Conservation (phyloP, 306 rosid genomes). For the Ceratonia siliqua region DNA sequence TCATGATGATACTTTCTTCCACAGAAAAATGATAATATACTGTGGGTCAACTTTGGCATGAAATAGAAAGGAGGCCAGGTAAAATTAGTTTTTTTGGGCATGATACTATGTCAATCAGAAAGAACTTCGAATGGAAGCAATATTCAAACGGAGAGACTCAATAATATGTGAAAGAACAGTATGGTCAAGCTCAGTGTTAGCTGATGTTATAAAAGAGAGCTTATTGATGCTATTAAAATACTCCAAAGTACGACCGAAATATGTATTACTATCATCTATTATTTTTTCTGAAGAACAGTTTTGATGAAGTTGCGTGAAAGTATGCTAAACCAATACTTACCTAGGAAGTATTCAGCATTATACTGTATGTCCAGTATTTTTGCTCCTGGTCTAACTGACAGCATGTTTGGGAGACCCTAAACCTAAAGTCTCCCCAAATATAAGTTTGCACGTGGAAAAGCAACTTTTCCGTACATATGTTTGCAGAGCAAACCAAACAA, state of each 20-base stretch:
- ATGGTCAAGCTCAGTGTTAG: neutral
- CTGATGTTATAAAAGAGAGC: neutral
- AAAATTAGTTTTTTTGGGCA: neutral
- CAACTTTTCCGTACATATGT: neutral
- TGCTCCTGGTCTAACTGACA: neutral
- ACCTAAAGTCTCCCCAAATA: neutral
- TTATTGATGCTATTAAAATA: no score
- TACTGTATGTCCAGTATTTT: neutral
- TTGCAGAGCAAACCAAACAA: neutral
- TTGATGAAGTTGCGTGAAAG: neutral
- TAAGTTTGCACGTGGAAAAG: neutral
- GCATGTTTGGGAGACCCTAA: neutral
- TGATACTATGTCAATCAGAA: neutral
- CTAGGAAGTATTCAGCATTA: constrained; percentile 1
- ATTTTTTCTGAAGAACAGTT: neutral
- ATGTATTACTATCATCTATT: neutral
- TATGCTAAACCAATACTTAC: neutral
- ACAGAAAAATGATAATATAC: neutral
- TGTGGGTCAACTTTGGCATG: neutral
- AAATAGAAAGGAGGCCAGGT: neutral
- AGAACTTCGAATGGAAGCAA: neutral
- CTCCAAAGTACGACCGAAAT: neutral
- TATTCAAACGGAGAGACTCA: neutral
- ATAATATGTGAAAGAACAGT: neutral
- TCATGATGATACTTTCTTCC: neutral